Evolutionary conservation across 345 rosid genomes (phyloP), one percentile per base, ranked within the genome.

Genomic region (Eucalyptus albens): DNA sequence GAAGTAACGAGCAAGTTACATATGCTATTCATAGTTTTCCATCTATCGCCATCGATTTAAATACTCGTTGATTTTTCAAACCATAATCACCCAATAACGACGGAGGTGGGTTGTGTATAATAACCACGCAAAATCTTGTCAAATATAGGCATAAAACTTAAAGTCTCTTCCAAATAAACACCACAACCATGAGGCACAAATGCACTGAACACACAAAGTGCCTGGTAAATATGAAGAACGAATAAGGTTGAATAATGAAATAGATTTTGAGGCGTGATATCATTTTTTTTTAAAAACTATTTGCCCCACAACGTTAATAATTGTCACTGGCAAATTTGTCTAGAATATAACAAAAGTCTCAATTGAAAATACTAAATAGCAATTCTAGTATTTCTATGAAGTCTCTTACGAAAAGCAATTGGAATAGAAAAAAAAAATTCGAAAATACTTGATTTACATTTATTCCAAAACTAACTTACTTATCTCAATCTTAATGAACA

Each of bases 251-350:
- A 53, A 19, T 1, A 19, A 19, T 8, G 0, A 53, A 19, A 19
- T 53, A 53, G 0, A 53, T 19, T 53, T 19, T 53, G 2, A 53
- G 56, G 0, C 0, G 1, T 53, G 2, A 53, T 53, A 53, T 53
- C 2, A 53, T 5, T 53, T 19, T 50, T 0, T 50, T 2, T 50
- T 15, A 15, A 51, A 7, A 53, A 17, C 19, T 53, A 53, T 53
- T 19, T 53, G 24, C 56, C 24, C 0, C 0, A 53, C 0, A 53
- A 19, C 5, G 0, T 19, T 53, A 19, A 4, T 53, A 53, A 53
- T 53, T 19, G 10, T 53, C 10, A 53, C 1, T 0, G 0, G 24
- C 10, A 53, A 53, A 53, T 53, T 53, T 53, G 24, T 53, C 22
- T 53, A 7, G 0, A 19, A 53, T 0, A 53, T 1, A 19, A 53